Evolutionary conservation across 2,329 filamentous ascomycete genomes (phyloP).

Genomic region (Sporothrix variecibatus): DNA sequence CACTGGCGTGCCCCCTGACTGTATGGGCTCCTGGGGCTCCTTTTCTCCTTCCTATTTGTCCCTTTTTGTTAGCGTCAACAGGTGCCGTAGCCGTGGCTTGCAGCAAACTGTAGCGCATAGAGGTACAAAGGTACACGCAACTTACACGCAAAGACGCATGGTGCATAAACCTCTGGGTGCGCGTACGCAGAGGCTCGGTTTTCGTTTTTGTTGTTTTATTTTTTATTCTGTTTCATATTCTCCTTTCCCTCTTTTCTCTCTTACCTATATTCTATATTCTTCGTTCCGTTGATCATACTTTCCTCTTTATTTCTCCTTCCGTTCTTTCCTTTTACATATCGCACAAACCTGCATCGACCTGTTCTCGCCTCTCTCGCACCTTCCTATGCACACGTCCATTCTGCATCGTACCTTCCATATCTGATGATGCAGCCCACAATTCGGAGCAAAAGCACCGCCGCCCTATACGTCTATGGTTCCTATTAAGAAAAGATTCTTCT

Average conservation of each 20-base stretch:
- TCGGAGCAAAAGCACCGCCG: background rate
- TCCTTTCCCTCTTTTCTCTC: background rate
- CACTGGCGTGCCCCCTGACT: background rate
- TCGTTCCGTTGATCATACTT: background rate
- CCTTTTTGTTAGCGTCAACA: slow-evolving; percentile 6
- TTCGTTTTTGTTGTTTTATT: slow-evolving; percentile 5
- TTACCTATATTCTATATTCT: background rate
- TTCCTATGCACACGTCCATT: background rate
- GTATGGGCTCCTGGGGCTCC: background rate
- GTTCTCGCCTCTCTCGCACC: background rate
- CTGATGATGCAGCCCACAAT: background rate
- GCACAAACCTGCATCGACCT: background rate
- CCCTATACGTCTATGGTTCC: background rate
- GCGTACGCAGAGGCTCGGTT: background rate
- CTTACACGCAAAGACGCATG: background rate
- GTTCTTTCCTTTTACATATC: background rate
- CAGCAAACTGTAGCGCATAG: background rate
- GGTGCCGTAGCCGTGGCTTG: background rate
- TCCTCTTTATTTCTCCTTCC: background rate
- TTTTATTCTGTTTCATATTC: background rate
- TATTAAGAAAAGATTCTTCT: background rate
- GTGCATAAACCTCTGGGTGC: background rate
- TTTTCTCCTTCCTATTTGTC: background rate
- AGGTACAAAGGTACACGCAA: background rate
- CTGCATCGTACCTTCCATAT: slow-evolving; percentile 8